Conservation (phyloP, 1,139 yeast genomes). For the Hyphopichia pseudoburtonii region DNA sequence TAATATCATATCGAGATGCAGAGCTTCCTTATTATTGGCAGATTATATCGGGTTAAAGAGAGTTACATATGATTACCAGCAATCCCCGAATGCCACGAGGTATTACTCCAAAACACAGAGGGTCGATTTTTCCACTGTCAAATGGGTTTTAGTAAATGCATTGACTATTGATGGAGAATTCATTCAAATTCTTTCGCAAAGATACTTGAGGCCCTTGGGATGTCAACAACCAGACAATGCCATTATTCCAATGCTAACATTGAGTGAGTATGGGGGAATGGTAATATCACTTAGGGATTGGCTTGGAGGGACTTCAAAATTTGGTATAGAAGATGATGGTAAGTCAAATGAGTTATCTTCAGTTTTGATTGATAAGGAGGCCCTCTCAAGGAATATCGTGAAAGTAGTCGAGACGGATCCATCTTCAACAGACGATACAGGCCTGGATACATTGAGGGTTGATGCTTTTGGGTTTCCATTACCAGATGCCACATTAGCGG, state of each 20-base stretch:
- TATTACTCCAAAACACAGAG: conserved; percentile 73
- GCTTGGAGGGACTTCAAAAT: conserved; percentile 66
- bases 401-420: conserved; percentile 67
- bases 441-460: conserved; percentile 58
- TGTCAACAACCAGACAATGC: conserved; percentile 75
- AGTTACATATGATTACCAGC: conserved; percentile 90
- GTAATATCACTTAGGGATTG: conserved; percentile 90
- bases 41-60: conserved; percentile 91
- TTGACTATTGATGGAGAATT: conserved; percentile 94
- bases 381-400: conserved; percentile 74
- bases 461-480: conserved; percentile 94
- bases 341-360: conserved; percentile 57
- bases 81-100: conserved; percentile 82
- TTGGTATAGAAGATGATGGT: conserved; percentile 47
- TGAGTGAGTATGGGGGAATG: conserved; percentile 96
- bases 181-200: conserved; percentile 82
- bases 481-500: conserved; percentile 90
- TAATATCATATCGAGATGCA: conserved; percentile 65
- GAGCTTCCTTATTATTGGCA: conserved; percentile 73
- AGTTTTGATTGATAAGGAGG: conserved; percentile 76
- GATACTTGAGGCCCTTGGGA: conserved; percentile 91
- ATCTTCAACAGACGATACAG: conserved; percentile 52
- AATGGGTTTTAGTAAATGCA: conserved; percentile 90
- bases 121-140: conserved; percentile 77
- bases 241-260: conserved; percentile 84